Percentiles rank a stretch among this genome's conserved stretches.
Conservation (phyloP, 768 basidiomycete genomes). For the Xerocomellus intermedius region DNA sequence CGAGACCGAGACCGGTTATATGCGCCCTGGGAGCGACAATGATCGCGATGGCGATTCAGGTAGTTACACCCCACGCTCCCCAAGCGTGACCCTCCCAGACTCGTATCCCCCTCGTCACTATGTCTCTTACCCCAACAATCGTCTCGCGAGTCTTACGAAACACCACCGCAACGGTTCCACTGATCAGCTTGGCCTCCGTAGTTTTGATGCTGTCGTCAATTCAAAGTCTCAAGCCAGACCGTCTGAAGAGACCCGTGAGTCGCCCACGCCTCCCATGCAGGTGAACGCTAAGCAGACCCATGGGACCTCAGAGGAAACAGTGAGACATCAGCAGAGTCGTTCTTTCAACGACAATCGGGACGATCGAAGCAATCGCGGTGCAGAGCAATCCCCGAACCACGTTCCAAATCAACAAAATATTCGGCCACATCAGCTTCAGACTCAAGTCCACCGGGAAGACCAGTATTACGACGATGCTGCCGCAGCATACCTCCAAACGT, state of each 20-base stretch:
- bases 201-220: conserved; percentile 57
- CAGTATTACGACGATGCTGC: conserved; percentile 62
- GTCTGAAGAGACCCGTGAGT: conserved; percentile 32
- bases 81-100: conserved; percentile 58
- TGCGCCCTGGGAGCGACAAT: conserved; percentile 33
- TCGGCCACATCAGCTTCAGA: conserved; percentile 38
- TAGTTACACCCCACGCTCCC: conserved; percentile 67
- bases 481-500: conserved; percentile 57
- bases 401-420: conserved; percentile 21
- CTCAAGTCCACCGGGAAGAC: conserved; percentile 53
- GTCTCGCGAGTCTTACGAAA: conserved; percentile 39
- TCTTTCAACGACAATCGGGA: conserved; percentile 18
- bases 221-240: conserved; percentile 37
- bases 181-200: conserved; percentile 60
- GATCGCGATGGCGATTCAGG: conserved; percentile 51
- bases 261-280: conserved; percentile 7
- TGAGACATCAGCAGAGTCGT: conserved; percentile 22
- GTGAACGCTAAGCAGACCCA: conserved; percentile 17
- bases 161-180: conserved; percentile 57
- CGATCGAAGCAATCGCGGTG: conserved; percentile 20
- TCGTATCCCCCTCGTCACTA: conserved; percentile 34
- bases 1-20: conserved; percentile 38
- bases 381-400: conserved; percentile 23
- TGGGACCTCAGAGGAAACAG: conserved; percentile 14
- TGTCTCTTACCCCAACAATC: conserved; percentile 25